Conservation (phyloP, 495 filamentous ascomycete species). For the Talaromyces wortmannii region DNA sequence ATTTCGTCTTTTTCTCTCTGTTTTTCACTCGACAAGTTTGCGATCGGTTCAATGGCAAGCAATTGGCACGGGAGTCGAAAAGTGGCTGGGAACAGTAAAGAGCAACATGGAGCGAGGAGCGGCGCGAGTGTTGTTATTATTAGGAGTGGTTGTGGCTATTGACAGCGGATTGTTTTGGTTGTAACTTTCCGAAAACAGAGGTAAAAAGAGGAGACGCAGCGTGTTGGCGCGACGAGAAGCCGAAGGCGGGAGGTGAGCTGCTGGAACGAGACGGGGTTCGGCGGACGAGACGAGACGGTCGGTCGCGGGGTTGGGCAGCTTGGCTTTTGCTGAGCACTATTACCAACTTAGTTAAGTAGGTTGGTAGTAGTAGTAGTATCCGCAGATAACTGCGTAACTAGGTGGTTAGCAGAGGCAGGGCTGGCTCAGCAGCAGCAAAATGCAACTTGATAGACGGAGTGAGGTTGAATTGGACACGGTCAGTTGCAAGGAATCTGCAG, state of each 20-base stretch:
- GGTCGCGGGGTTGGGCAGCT: background rate
- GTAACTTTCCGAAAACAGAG: background rate
- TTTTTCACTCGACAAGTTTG: background rate
- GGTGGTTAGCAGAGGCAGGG: background rate
- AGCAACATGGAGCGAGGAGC: constrained; percentile 2
- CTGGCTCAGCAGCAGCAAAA: background rate
- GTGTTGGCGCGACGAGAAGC: background rate
- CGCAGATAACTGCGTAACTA: too few species aligned
- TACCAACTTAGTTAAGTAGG: too few species aligned
- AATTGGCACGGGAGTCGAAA: background rate
- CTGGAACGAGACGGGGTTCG: too few species aligned
- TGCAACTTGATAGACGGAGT: too few species aligned
- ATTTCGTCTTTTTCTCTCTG: constrained; percentile 12
- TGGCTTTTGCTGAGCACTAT: background rate
- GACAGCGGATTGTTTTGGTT: too few species aligned
- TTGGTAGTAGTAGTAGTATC: background rate
- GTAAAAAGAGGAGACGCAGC: background rate
- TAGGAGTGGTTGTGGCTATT: background rate
- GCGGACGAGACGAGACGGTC: constrained; percentile 1
- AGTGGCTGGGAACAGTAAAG: background rate
- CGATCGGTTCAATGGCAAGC: background rate
- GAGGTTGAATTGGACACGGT: too few species aligned
- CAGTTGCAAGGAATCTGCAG: too few species aligned
- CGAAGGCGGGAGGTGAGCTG: background rate
- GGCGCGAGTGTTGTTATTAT: background rate